Percentiles rank a stretch among this genome's conserved stretches.
These are phyloP conservation scores for Yamadazyma mexicana DNA, from an alignment of 1,139 yeast species.

Conservation along the genomic window DNA sequence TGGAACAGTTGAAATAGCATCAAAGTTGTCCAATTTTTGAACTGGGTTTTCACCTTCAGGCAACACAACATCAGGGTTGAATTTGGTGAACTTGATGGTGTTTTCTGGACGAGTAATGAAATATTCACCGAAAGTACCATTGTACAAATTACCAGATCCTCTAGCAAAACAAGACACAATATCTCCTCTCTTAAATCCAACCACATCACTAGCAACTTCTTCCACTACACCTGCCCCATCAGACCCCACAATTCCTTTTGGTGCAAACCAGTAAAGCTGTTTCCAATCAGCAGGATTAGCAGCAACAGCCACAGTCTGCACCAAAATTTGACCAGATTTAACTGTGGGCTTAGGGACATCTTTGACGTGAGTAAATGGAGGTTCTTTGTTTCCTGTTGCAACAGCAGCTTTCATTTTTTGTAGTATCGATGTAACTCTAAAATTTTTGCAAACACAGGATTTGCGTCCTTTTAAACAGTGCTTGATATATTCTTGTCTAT, in stretches of 20 bases:
- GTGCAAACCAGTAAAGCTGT: constrained; percentile 39
- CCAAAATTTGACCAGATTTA: constrained; percentile 43
- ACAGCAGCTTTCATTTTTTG: constrained; percentile 28
- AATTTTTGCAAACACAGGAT: no score
- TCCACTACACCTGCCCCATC: constrained; percentile 32
- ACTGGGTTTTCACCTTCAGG: neutral
- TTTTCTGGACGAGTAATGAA: constrained; percentile 16
- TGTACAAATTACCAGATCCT: constrained; percentile 18
- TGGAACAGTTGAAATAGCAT: constrained; percentile 51
- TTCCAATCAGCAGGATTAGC: constrained; percentile 80
- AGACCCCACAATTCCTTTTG: constrained; percentile 23
- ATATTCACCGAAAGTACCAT: constrained; percentile 26
- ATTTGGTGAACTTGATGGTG: constrained; percentile 17
- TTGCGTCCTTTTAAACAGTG: no score
- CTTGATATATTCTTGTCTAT: no score
- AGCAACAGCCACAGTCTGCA: constrained; percentile 61
- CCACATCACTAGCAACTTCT: constrained; percentile 26
- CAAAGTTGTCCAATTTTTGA: constrained; percentile 43
- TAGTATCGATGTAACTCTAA: no score
- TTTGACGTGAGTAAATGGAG: constrained; percentile 21
- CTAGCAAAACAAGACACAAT: constrained; percentile 21
- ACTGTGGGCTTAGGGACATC: constrained; percentile 38
- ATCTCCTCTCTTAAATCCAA: constrained; percentile 25
- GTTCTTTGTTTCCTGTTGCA: constrained; percentile 19
- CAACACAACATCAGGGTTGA: neutral